A percentile compares a stretch with the other conserved stretches of the same genome.
Evolutionary conservation across 2,329 filamentous ascomycete species (phyloP).

Genomic region (Neurospora crassa): DNA sequence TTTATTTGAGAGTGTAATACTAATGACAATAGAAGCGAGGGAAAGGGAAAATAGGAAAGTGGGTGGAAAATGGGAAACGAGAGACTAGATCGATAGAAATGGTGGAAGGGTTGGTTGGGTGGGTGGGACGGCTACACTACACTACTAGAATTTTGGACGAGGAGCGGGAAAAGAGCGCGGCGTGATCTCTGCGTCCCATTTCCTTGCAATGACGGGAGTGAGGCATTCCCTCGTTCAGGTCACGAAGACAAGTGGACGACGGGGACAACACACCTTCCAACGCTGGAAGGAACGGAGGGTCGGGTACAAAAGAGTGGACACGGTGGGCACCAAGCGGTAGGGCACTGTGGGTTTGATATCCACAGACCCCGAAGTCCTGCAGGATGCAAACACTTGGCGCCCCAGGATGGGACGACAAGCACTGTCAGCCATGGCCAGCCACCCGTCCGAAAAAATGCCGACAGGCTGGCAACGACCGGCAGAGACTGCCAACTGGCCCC

Average conservation of each 20-base stretch:
- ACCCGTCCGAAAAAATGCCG: not conserved
- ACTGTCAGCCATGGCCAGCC: not conserved
- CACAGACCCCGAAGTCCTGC: not conserved
- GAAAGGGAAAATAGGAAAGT: conserved; percentile 7
- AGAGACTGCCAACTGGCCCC: not conserved
- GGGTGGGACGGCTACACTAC: not conserved
- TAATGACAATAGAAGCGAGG: conserved; percentile 9
- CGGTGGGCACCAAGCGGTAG: not conserved
- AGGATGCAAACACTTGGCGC: not conserved
- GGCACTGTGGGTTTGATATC: not conserved
- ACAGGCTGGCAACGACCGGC: not conserved
- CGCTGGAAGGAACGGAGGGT: not conserved
- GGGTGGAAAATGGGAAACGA: conserved; percentile 10
- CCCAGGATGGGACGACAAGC: not conserved
- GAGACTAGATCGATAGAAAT: conserved; percentile 4
- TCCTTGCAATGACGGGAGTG: not conserved
- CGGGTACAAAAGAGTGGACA: not conserved
- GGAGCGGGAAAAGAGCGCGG: not conserved
- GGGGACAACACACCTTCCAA: not conserved
- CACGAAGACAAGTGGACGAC: not conserved
- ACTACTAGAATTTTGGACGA: not conserved
- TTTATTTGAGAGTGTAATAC: not conserved
- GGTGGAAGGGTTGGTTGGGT: not conserved
- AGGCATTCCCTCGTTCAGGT: not conserved
- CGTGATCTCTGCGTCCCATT: not conserved